Evolutionary conservation across 805 yeast species (phyloP), one percentile per base, ranked within the genome.

Genomic region (Wickerhamomyces kurtzmanii): DNA sequence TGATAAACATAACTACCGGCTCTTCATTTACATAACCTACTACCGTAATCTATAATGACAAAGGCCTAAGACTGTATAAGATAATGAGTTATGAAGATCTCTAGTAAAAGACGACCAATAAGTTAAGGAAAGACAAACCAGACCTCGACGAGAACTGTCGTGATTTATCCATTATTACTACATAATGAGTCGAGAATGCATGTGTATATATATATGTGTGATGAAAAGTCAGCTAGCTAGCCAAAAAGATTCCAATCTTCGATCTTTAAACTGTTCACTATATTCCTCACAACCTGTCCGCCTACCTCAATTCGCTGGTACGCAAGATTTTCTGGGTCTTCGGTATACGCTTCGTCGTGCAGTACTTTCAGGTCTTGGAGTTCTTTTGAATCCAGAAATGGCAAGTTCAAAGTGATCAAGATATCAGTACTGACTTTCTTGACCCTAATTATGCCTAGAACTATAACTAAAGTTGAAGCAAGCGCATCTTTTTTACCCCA

Each of bases 361-460:
- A 36, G 17, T 17, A 26, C 22, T 14, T 38, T 29, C 10, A 58
- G 34, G 8, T 43, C 50, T 10, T 40, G 33, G 6, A 55, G 28
- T 20, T 55, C 54, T 1, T 45, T 40, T 1, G 50, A 43, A 1
- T 41, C 37, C 8, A 39, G 41, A 12, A 71, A 42, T n/a, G 83
- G 82, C 3, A 75, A 60, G 37, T 78, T 77, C 42, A 68, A 61
- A 4, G 80, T 64, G 10, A 81, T 46, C 22, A 80, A 44, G 4
- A 75, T 58, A 50, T 82, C 94, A 1, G 87, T 75, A 3, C 54
- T 55, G 1, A 56, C 70, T 27, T 60, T 60, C 8, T 45, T 38
- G 15, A 79, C 39, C 30, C 87, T 57, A 19, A 79, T 51, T 23
- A 82, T 47, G 0, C 73, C 78, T n/a, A 78, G 39, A 11, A 76